Percentiles rank a stretch among this genome's conserved stretches.
Evolutionary conservation across 805 yeast species (phyloP).

Genomic region (Zygoascus bituminiphila): DNA sequence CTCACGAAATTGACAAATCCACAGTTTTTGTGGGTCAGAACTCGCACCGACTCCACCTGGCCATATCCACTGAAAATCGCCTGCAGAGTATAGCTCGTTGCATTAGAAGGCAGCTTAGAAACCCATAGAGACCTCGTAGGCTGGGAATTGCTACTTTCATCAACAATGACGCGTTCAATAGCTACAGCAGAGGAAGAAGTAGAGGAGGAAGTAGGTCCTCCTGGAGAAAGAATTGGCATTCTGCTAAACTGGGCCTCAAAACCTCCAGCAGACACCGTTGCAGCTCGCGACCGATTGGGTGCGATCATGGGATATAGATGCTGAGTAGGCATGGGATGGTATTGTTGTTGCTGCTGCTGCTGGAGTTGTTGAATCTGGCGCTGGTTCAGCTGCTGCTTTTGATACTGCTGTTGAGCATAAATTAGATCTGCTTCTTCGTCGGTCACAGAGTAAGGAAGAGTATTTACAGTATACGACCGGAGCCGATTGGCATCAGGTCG

Average conservation of each 20-base stretch:
- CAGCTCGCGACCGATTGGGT: constrained; percentile 13
- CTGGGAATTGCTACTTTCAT: constrained; percentile 12
- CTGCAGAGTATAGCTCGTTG: constrained; percentile 47
- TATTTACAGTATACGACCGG: constrained; percentile 26
- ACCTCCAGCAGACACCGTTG: constrained; percentile 13
- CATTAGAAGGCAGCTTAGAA: constrained; percentile 65
- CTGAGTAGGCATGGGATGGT: not conserved
- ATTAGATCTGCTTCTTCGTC: constrained; percentile 7
- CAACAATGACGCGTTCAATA: constrained; percentile 1
- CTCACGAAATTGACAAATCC: constrained; percentile 67
- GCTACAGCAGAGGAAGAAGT: not conserved
- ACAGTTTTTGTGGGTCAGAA: constrained; percentile 37
- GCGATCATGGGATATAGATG: constrained; percentile 5
- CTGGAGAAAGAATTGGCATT: not conserved
- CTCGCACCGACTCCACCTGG: constrained; percentile 48
- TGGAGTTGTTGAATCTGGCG: constrained; percentile 9
- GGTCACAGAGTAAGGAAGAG: constrained; percentile 10
- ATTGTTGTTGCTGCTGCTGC: constrained; percentile 4
- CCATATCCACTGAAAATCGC: constrained; percentile 61
- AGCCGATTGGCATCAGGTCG: constrained; percentile 27
- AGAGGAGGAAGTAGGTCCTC: not conserved
- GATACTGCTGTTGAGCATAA: constrained; percentile 9
- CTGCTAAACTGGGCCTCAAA: constrained; percentile 8
- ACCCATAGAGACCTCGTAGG: constrained; percentile 65
- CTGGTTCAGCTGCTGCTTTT: constrained; percentile 18